Base-by-base conservation (phyloP, 2,329 filamentous ascomycete species). In the Ceratocystis cubensis region DNA sequence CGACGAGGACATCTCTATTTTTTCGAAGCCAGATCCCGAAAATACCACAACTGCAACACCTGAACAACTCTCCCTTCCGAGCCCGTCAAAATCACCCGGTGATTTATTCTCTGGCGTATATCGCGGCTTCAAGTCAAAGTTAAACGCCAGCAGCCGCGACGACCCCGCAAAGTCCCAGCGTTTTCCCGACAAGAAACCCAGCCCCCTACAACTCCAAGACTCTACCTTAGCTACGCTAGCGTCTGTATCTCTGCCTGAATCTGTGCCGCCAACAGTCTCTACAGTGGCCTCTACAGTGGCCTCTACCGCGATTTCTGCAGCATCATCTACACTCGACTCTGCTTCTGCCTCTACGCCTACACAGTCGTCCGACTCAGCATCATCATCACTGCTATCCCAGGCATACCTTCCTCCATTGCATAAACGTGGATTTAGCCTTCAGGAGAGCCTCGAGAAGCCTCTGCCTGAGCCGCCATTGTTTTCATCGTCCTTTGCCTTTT, bases 381-480 rank as follows among this genome's bases (percentile, higher is more conserved):
- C 68, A 20, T 20, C 20, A 45, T 28, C 37, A 25, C 10, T 56
- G 37, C 53, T n/a, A 53, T 30, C 28, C 28, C 37, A 53, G 25
- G 25, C 66, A 22, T 56, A 33, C 25, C 15, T 56, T 22, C 48
- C 59, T 8, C 56, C 61, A 30, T n/a, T 57, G 22, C 69, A 68
- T 56, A 66, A 50, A 33, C 69, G 80, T 70, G 80, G 78, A 70
- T 69, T 82, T 72, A 84, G 79, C 70, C 74, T 84, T 63, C 81
- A 82, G 71, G 76, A 80, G 67, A 84, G 81, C 70, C 81, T 84
- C 69, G 78, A 68, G 70, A 85, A 85, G 73, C 82, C 82, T 62
- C 73, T 84, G 25, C 82, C 82, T 45, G 78, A 80, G 68, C 77
- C 81, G 28, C 81, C 82, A 30, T 76, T 72, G 71, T 70, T 62